These are phyloP conservation scores for Alectoria sarmentosa DNA, from an alignment of 495 filamentous ascomycete species.

Conservation along the genomic window DNA sequence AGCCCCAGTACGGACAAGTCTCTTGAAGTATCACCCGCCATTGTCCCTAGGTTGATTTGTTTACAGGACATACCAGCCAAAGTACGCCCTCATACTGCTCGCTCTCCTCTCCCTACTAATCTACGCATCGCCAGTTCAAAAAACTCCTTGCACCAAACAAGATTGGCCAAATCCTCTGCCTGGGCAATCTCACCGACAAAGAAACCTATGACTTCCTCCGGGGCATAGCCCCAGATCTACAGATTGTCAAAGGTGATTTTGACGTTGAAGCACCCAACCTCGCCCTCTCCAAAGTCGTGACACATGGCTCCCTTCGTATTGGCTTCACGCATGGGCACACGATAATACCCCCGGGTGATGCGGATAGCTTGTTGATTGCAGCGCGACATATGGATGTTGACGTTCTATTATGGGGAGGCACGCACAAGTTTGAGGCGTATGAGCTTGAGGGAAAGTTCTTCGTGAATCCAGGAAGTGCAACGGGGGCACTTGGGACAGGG, in stretches of 20 bases:
- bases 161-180: conserved; percentile 94
- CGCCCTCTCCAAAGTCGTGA: conserved; percentile 87
- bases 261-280: conserved; percentile 89
- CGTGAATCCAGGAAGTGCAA: conserved; percentile 94
- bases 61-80: conserved; percentile 81
- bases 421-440: conserved; percentile 94
- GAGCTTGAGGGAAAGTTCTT: conserved; percentile 99
- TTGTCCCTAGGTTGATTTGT: conserved; percentile 26
- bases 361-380: conserved; percentile 85
- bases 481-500: conserved; percentile 71
- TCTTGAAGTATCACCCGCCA: neutral
- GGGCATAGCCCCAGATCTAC: conserved; percentile 83
- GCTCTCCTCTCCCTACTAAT: conserved; percentile 13
- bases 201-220: conserved; percentile 93
- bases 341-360: conserved; percentile 84
- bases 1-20: conserved; percentile 53
- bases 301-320: conserved; percentile 86
- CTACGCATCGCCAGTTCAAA: conserved; percentile 61
- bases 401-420: conserved; percentile 95
- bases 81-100: conserved; percentile 42
- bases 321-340: conserved; percentile 97
- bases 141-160: conserved; percentile 97
- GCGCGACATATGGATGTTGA: conserved; percentile 96
- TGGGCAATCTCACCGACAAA: conserved; percentile 94
- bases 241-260: conserved; percentile 90